These are phyloP conservation scores for Botrytis squamosa DNA, from an alignment of 2,329 filamentous ascomycete genomes.

Conservation along the genomic window DNA sequence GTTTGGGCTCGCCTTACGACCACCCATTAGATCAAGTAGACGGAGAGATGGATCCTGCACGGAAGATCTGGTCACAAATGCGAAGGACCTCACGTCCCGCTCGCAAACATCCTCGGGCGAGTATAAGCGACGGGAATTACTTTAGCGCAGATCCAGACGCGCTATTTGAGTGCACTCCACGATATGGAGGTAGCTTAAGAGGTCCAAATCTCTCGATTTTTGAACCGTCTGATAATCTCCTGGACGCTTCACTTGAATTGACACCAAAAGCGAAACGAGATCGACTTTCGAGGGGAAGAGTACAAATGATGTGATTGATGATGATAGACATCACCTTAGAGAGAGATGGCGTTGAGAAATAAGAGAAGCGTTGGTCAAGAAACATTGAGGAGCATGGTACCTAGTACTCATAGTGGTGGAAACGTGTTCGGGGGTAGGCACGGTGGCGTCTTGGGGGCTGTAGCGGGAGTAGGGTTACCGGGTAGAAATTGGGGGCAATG, in stretches of 20 bases:
- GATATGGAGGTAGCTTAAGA: neutral
- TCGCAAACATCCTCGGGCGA: constrained; percentile 26
- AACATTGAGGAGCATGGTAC: constrained; percentile 30
- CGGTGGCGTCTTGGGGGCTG: constrained; percentile 6
- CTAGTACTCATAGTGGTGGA: constrained; percentile 27
- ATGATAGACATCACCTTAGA: constrained; percentile 26
- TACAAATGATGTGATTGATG: neutral
- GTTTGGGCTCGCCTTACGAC: constrained; percentile 10
- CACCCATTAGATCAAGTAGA: constrained; percentile 9
- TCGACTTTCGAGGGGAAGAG: neutral
- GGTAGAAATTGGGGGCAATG: constrained; percentile 19
- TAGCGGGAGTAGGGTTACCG: constrained; percentile 10
- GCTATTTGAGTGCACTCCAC: neutral
- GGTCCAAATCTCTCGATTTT: neutral
- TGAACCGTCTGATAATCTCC: constrained; percentile 23
- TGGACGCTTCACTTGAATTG: constrained; percentile 23
- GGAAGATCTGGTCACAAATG: constrained; percentile 39
- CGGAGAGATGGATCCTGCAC: constrained; percentile 35
- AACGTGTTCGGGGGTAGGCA: neutral
- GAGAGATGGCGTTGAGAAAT: constrained; percentile 29
- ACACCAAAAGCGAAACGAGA: constrained; percentile 1
- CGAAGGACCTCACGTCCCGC: constrained; percentile 31
- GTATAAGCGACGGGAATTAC: constrained; percentile 31
- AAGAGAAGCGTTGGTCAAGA: constrained; percentile 32
- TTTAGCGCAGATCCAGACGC: constrained; percentile 22